Evolutionary conservation across 2,329 filamentous ascomycete species (phyloP), one percentile per base, ranked within the genome.

Genomic region (Nothophoma quercina): DNA sequence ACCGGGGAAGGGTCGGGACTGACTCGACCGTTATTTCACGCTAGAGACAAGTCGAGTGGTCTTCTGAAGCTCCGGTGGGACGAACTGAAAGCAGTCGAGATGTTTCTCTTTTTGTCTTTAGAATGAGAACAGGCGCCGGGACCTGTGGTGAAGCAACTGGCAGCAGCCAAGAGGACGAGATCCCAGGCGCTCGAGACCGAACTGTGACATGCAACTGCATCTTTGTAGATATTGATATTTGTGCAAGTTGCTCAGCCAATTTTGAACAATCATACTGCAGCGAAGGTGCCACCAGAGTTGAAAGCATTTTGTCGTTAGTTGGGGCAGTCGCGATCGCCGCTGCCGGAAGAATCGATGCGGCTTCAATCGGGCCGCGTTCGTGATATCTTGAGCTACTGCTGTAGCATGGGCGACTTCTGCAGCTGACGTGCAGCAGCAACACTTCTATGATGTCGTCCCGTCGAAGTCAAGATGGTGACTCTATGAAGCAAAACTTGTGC

Each of bases 341-440:
- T 42, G 25, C 35, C 21, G 32, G 21, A 33, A n/a, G 23, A 16
- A 33, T 29, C 15, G 4, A 26, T 15, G n/a, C 12, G 26, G 12
- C 5, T 30, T 28, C 30, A 38, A 32, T 55, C 41, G 51, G 41
- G 41, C 51, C 41, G 51, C 25, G 5, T 40, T 30, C 10, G 39
- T 41, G 45, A 41, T 16, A 15, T 28, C 7, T 9, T 36, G 26
- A 46, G 35, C 41, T 46, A 50, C 15, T 36, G 18, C 35, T 29
- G 30, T 55, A 46, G 45, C 22, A 23, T 41, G 41, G 29, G 45
- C 34, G 41, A 42, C 25, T 38, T 32, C 45, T 50, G 40, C 40
- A 50, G 23, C 41, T 50, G 46, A 50, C 35, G 35, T 55, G 51
- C 45, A 50, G 45, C 25, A 42, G 40, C 30, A 46, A 45, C 25